Evolutionary conservation across 108 stramenopile genomes (phyloP), one percentile per base, ranked within the genome.

Genomic region (Pseudonitzschia multiseries): DNA sequence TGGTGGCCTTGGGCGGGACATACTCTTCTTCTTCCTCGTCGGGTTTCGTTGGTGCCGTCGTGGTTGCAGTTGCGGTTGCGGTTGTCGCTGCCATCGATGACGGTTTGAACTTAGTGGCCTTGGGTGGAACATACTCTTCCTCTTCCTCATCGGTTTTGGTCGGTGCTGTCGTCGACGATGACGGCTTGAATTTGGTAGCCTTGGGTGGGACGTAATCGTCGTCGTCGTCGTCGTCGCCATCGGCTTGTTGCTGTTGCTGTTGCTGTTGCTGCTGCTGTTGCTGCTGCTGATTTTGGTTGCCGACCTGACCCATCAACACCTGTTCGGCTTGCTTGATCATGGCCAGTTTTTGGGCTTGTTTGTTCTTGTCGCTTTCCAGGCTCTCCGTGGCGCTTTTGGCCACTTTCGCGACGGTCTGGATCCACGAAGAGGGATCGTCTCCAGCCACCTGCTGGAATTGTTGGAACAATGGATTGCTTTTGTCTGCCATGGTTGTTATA

Each of bases 321-420:
- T 62, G 27, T 33, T 62, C 33, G 1, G 61, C 61, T 62, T 33
- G 29, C 40, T 33, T 33, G 17, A 62, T 18, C 61, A 62, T 62
- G 14, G 26, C 33, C 29, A 29, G 36, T 0, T 41, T 26, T 14
- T 40, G 3, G 14, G 26, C 32, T 40, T 62, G 36, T n/a, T 31
- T 62, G 4, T 62, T 1, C 29, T 62, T 33, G 36, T 62, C 61
- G 36, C 18, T 21, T 40, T 33, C 61, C 2, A 31, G 29, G 40
- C 31, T 28, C 4, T 62, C 61, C 14, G 61, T 62, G 3, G 31
- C 15, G 27, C 15, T 28, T 31, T 62, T 14, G 0, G 61, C 61
- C 36, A 62, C 8, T 21, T 62, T 31, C 61, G 40, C 31, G 15
- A 33, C 61, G 14, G 14, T 62, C 31, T 62, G 32, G 36, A 62